phyloP scores from a whole-genome alignment of 306 rosid genomes.

The Rosa lucieae region DNA sequence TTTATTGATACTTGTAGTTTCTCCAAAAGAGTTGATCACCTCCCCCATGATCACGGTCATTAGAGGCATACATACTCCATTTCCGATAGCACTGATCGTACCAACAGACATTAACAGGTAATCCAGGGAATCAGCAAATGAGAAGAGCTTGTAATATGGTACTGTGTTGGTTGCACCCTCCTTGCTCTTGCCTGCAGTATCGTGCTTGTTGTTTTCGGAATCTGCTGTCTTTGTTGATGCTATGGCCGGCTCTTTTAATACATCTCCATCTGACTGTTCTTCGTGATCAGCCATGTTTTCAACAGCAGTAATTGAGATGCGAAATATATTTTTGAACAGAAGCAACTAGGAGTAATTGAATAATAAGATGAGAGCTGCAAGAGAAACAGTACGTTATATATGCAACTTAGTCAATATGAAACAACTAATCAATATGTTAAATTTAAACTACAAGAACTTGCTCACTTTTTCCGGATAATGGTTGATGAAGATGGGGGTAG shows the following conservation, averaged over 20 bases:
- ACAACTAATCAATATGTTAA: neutral
- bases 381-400: too few relatives aligned
- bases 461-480: neutral
- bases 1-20: neutral
- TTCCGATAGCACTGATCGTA: neutral
- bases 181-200: neutral
- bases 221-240: neutral
- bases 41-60: neutral
- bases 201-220: neutral
- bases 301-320: too few relatives aligned
- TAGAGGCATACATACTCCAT: neutral
- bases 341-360: neutral
- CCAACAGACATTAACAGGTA: neutral
- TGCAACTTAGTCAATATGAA: neutral
- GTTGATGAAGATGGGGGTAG: neutral
- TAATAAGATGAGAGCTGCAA: neutral
- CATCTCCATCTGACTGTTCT: neutral
- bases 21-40: neutral
- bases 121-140: neutral
- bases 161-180: neutral
- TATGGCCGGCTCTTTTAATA: neutral
- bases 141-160: neutral
- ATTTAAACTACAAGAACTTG: neutral
- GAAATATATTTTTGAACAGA: too few relatives aligned
- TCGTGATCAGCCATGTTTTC: neutral